Evolutionary conservation across 2,329 filamentous ascomycete species (phyloP), one percentile per base, ranked within the genome.

Genomic region (Dothistroma pini): DNA sequence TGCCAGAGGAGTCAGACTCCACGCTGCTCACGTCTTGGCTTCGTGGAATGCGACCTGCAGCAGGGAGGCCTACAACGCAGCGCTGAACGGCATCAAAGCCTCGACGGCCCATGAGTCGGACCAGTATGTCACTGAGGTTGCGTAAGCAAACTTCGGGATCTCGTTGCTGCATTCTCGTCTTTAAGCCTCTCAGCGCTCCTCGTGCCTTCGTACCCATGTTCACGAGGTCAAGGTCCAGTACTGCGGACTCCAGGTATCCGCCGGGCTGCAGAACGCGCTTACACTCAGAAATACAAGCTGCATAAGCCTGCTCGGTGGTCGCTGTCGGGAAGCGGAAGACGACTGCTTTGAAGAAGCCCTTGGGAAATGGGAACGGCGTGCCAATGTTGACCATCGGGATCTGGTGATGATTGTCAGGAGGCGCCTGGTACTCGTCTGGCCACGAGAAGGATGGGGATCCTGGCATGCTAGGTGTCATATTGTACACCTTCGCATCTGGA

Each of bases 201-300:
- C 90, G 84, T 1, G 87, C 86, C 14, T 84, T 83, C 58, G 84
- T 87, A 0, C 90, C 90, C 88, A 93, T 92, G 71, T 91, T 91
- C 75, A 91, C 86, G 62, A 95, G 82, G 70, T 95, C 90, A 11
- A 91, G 81, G 65, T 95, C 90, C 1, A 95, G 81, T 41, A 92
- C 86, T 0, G 86, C 88, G 19, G 93, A 78, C 74, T 95, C 90
- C n/a, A 95, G 83, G 70, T 87, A 89, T 0, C 90, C 90, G 11
- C 89, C 89, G 0, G 90, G 89, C 64, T 89, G 87, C 31, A 95
- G 79, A 0, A 93, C 90, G 1, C 90, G 86, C 56, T 89, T 89
- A 60, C 88, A 87, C 74, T 95, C 90, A 0, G 84, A 84, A 19
- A 95, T 79, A 53, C 91, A 83, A 70, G 87, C 88, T 61, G 86